Evolutionary conservation across 805 yeast species (phyloP).

Genomic region (Brettanomyces naardenensis): DNA sequence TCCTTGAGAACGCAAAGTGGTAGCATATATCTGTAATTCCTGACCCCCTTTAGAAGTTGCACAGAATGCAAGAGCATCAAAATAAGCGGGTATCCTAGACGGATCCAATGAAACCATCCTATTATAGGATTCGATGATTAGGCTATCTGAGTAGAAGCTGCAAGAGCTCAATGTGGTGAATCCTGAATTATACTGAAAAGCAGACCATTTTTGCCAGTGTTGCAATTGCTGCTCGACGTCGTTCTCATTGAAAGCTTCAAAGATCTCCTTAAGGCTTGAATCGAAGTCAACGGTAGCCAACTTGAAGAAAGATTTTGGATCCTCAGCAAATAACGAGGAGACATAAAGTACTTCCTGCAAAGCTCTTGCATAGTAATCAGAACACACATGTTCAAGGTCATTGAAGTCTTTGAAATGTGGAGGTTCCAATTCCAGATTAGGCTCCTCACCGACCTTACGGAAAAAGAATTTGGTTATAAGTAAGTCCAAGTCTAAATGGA

Average conservation of each 20-base stretch:
- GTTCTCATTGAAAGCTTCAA: conserved; percentile 18
- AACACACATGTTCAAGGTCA: conserved; percentile 13
- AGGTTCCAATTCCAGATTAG: conserved; percentile 22
- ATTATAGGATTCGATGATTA: conserved; percentile 40
- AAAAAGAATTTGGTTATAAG: conserved; percentile 43
- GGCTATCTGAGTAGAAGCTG: conserved; percentile 41
- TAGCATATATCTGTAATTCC: conserved; percentile 34
- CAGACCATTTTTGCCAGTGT: conserved; percentile 19
- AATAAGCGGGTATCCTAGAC: conserved; percentile 37
- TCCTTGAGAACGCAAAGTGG: conserved; percentile 44
- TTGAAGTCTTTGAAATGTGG: conserved; percentile 23
- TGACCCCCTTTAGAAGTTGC: conserved; percentile 41
- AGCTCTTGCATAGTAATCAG: conserved; percentile 49
- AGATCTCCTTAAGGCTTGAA: conserved; percentile 6
- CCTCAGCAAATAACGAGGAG: conserved; percentile 24
- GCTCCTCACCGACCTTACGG: conserved; percentile 17
- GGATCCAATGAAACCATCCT: conserved; percentile 35
- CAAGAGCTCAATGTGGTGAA: conserved; percentile 39
- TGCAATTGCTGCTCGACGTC: conserved; percentile 15
- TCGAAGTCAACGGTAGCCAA: background rate
- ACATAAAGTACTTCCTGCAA: conserved; percentile 44
- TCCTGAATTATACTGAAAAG: conserved; percentile 14
- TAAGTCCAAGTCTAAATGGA: conserved; percentile 45
- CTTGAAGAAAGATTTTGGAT: conserved; percentile 16
- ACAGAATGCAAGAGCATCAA: conserved; percentile 48